A percentile compares a stretch with the other conserved stretches of the same genome.
Evolutionary conservation across 768 basidiomycete genomes (phyloP).

Genomic region (Russula sp.): DNA sequence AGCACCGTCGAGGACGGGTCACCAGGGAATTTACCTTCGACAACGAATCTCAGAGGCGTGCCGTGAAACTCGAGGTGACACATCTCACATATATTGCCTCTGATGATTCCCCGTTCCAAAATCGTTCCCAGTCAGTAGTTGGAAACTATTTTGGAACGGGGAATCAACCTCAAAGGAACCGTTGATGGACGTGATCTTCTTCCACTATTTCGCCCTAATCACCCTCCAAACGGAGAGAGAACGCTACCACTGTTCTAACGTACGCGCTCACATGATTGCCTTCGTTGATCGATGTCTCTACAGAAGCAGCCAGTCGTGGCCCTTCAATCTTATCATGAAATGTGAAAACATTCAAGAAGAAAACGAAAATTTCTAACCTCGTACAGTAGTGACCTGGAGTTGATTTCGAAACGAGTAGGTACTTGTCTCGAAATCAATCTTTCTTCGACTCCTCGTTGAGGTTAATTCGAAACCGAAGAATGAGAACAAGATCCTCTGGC

Average conservation of each 20-base stretch:
- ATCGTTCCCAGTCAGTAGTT: too few relatives aligned
- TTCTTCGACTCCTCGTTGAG: background rate
- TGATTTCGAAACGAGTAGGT: too few relatives aligned
- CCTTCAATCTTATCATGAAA: background rate
- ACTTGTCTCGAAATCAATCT: background rate
- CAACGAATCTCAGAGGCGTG: background rate
- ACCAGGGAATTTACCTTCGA: background rate
- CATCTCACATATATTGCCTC: background rate
- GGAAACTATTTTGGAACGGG: background rate
- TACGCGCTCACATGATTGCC: background rate
- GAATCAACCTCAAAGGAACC: background rate
- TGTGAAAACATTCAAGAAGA: background rate
- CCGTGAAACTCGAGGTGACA: accelerated
- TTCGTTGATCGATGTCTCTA: background rate
- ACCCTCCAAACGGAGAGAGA: too few relatives aligned
- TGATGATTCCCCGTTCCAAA: too few relatives aligned
- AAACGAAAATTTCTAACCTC: background rate
- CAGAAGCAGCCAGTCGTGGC: background rate
- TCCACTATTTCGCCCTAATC: background rate
- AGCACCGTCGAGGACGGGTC: background rate
- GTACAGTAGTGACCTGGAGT: too few relatives aligned
- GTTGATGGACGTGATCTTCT: background rate
- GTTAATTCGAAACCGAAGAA: background rate
- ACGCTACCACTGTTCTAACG: background rate
- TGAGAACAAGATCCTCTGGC: too few relatives aligned